These are phyloP conservation scores for Zizania latifolia DNA, from an alignment of 176 grass and related monocot species.

Conservation along the genomic window DNA sequence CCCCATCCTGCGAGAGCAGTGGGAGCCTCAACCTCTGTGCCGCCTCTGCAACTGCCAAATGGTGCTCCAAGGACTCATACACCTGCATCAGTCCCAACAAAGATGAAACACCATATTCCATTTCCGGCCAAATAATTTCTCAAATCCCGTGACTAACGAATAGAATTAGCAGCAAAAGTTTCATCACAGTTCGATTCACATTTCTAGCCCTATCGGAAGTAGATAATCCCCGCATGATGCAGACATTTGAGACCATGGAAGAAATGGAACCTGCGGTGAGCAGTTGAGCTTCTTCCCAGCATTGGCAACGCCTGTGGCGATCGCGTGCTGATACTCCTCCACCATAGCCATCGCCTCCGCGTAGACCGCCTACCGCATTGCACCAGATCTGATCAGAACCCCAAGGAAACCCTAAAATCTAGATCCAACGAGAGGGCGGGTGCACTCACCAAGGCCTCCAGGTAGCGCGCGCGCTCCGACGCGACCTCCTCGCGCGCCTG, in stretches of 20 bases:
- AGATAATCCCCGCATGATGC: background rate
- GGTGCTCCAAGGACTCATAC: conserved; percentile 89
- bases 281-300: conserved; percentile 71
- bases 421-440: conserved; percentile 6
- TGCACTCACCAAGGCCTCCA: conserved; percentile 80
- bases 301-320: conserved; percentile 32
- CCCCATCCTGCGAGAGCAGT: conserved; percentile 70
- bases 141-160: background rate
- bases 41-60: conserved; percentile 57
- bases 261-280: conserved; percentile 58
- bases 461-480: conserved; percentile 65
- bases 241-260: background rate
- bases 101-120: background rate
- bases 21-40: conserved; percentile 88
- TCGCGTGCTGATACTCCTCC: conserved; percentile 81
- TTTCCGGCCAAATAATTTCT: background rate
- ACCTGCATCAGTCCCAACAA: conserved; percentile 38
- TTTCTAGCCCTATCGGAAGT: background rate
- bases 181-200: background rate
- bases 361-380: conserved; percentile 56
- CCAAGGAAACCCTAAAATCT: background rate
- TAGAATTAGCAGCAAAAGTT: background rate
- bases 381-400: conserved; percentile 25
- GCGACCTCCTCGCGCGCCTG: conserved; percentile 89
- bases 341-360: conserved; percentile 77